These are phyloP conservation scores for Babesia caballi DNA, from an alignment of 169 alveolate species.

Conservation along the genomic window DNA sequence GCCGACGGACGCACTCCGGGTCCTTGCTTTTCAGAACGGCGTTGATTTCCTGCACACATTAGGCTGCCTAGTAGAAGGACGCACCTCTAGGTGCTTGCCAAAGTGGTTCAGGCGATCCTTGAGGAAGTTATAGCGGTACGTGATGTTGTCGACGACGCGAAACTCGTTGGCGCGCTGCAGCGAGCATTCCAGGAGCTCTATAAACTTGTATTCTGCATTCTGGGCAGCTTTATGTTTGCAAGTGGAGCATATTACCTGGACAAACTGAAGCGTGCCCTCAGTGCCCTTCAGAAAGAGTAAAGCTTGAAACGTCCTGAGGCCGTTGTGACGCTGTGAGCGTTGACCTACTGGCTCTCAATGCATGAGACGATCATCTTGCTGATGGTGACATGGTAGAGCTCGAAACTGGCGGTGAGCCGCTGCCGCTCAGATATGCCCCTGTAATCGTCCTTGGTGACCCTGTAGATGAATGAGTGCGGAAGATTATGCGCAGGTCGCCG, in stretches of 20 bases:
- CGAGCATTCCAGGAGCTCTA: conserved; percentile 29
- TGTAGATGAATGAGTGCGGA: not conserved
- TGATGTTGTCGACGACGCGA: conserved; percentile 32
- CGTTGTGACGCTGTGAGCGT: too few species aligned
- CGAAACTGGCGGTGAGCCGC: not conserved
- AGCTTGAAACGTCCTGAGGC: conserved; percentile 4
- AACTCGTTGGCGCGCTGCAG: conserved; percentile 29
- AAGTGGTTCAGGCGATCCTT: conserved; percentile 35
- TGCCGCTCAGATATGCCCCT: not conserved
- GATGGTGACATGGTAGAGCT: not conserved
- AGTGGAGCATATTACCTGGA: conserved; percentile 5
- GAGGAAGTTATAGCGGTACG: conserved; percentile 28
- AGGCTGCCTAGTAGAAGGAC: too few species aligned
- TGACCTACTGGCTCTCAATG: conserved; percentile 22
- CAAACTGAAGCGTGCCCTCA: conserved; percentile 14
- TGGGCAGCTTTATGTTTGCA: not conserved
- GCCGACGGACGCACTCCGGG: conserved; percentile 10
- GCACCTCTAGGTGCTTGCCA: conserved; percentile 31
- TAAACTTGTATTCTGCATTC: conserved; percentile 23
- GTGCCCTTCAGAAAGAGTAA: conserved; percentile 2
- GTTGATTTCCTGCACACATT: conserved; percentile 4
- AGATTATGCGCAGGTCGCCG: too few species aligned
- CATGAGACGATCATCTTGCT: conserved; percentile 27
- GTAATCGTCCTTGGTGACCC: conserved; percentile 29
- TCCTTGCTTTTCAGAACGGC: conserved; percentile 12